Evolutionary conservation across 2,329 filamentous ascomycete species (phyloP).

Genomic region (Aspergillus texensis): DNA sequence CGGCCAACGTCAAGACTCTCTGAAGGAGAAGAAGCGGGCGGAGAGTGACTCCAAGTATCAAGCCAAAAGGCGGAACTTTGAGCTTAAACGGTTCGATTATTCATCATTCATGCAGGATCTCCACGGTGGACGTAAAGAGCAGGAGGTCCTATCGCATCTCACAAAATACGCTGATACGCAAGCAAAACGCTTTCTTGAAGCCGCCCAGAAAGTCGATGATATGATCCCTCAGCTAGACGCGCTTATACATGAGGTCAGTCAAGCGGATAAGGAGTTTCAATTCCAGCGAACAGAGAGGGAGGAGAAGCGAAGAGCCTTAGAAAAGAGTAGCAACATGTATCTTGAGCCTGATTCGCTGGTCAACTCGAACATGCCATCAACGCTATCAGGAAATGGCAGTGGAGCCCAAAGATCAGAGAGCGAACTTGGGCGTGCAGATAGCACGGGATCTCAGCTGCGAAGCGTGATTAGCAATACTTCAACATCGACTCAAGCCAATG

Average conservation of each 20-base stretch:
- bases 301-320: conserved; percentile 85
- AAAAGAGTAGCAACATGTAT: conserved; percentile 80
- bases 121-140: conserved; percentile 97
- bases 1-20: conserved; percentile 91
- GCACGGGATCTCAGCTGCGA: conserved; percentile 69
- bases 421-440: conserved; percentile 73
- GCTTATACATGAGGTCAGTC: conserved; percentile 81
- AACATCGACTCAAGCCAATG: conserved; percentile 41
- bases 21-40: conserved; percentile 95
- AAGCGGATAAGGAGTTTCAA: conserved; percentile 95
- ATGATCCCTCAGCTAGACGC: conserved; percentile 89
- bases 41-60: conserved; percentile 98
- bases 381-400: conserved; percentile 44
- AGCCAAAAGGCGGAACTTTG: conserved; percentile 88
- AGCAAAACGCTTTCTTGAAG: conserved; percentile 76
- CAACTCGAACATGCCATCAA: conserved; percentile 39
- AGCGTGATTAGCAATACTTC: conserved; percentile 51
- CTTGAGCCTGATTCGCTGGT: conserved; percentile 67
- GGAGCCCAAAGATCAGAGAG: conserved; percentile 63
- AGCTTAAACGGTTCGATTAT: conserved; percentile 97
- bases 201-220: conserved; percentile 83
- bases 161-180: conserved; percentile 93
- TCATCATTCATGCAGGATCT: conserved; percentile 99
- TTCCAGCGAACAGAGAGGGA: conserved; percentile 93
- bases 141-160: conserved; percentile 91